Percentiles rank a stretch among this genome's conserved stretches.
phyloP scores from a whole-genome alignment of 257 asterid genomes.

The Petunia secreta region DNA sequence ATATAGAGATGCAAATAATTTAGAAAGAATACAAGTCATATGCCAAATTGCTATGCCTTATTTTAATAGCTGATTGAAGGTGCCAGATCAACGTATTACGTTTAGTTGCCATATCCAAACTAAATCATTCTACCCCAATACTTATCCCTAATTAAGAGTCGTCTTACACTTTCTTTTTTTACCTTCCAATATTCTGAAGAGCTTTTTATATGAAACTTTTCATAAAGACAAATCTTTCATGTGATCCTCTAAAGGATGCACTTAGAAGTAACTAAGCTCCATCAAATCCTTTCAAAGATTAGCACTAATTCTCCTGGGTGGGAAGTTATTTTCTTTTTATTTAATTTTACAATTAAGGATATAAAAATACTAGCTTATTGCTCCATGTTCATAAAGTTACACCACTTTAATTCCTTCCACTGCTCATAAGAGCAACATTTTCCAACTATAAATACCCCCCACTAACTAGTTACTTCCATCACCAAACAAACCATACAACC shows the following conservation, averaged over 20 bases:
- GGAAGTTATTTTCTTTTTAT: constrained; percentile 15
- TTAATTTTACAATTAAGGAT: not conserved
- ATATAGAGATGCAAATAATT: too few relatives aligned
- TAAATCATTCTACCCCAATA: constrained; percentile 12
- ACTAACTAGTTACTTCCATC: constrained; percentile 27
- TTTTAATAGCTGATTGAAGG: not conserved
- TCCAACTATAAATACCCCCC: constrained; percentile 40
- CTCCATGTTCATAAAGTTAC: constrained; percentile 31
- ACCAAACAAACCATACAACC: constrained; percentile 22
- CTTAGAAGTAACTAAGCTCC: not conserved
- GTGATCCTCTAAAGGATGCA: constrained; percentile 31
- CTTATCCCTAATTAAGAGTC: constrained; percentile 16
- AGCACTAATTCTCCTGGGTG: constrained; percentile 28
- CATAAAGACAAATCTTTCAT: constrained; percentile 27
- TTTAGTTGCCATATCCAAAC: not conserved
- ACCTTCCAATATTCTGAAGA: constrained; percentile 43
- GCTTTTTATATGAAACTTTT: constrained; percentile 2
- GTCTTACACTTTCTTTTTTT: not conserved
- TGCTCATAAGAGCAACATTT: not conserved
- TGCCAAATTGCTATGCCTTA: too few relatives aligned
- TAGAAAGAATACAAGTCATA: too few relatives aligned
- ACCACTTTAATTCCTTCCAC: constrained; percentile 27
- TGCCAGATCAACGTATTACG: not conserved
- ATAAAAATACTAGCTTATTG: not conserved
- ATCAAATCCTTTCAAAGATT: constrained; percentile 1